phyloP scores from a whole-genome alignment of 108 stramenopile genomes.

The Cyclostephanos tholiformis region DNA sequence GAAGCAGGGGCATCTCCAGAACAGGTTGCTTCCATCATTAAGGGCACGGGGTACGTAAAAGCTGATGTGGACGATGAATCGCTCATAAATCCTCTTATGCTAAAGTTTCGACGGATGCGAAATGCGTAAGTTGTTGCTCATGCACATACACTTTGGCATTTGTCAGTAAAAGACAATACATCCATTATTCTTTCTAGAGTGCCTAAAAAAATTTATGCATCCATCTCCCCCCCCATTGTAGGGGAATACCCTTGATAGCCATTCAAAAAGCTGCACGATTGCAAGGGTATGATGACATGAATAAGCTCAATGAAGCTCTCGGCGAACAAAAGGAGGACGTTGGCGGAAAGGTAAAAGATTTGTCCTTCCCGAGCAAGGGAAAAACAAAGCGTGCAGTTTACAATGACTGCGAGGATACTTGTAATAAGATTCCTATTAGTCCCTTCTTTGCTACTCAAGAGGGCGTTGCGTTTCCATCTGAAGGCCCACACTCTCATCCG shows the following conservation, averaged over 20 bases:
- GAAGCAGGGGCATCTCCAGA: conserved; percentile 33
- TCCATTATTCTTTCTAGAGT: neutral
- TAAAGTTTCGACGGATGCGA: conserved; percentile 42
- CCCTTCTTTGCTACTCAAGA: conserved; percentile 3
- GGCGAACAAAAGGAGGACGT: neutral
- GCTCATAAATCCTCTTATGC: conserved; percentile 1
- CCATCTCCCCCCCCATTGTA: neutral
- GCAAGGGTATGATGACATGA: conserved; percentile 45
- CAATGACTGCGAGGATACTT: neutral
- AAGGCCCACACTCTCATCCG: conserved; percentile 2
- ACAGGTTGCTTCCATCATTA: conserved; percentile 4
- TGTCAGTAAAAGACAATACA: neutral
- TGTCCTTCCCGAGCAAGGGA: neutral
- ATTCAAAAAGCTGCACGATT: conserved; percentile 46
- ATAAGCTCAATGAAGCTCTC: conserved; percentile 23
- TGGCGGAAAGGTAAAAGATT: neutral
- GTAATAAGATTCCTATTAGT: neutral
- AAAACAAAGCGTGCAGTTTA: neutral
- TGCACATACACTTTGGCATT: neutral
- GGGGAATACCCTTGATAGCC: conserved; percentile 45
- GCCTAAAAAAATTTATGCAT: neutral
- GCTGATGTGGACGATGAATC: conserved; percentile 15
- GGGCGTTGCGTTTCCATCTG: conserved; percentile 27
- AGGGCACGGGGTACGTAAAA: neutral
- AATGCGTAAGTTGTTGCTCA: conserved; percentile 8